Base-by-base conservation (phyloP, 345 rosid genomes). In the Aquilaria malaccensis region DNA sequence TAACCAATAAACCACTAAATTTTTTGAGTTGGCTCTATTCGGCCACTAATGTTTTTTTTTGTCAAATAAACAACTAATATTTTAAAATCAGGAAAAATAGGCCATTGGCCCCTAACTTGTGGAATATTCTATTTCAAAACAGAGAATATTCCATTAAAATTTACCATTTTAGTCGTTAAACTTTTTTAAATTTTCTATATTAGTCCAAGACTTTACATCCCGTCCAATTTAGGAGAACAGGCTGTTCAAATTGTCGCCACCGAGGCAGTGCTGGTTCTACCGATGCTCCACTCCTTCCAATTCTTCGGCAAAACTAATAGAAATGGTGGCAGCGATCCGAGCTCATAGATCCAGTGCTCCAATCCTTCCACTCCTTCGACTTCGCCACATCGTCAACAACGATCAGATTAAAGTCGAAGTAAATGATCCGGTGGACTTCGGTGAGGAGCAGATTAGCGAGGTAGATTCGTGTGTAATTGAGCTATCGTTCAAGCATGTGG, bases 261-360 rank as follows among this genome's bases (percentile, higher is more conserved):
- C 98, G 0, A 88, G 83, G 1, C 98, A 94, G 47, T 88, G 98
- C 61, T 91, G 96, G 75, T 88, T 86, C 98, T 96, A 91, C 59
- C 96, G 70, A 59, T 88, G 91, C 78, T 81, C 95, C 49, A 86
- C 89, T 10, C 81, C 77, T 71, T 88, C 86, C 55, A 88, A 92
- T 52, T 88, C 76, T 0, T 90, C 98, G 3, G 86, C 95, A 91
- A 86, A 32, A 91, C 98, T 2, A 88, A 77, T 70, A 91, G 57
- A 64, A 88, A 88, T 29, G 95, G 96, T 7, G 98, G 96, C 64
- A 91, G 63, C 2, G 96, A 91, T 2, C 98, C 95, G 11, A 91
- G 69, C 72, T 88, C 88, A 59, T 91, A 91, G n/a, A 91, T 88
- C 96, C 96, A 91, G 43, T 65, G 58, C 73, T 86, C 90, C 90